Conservation (phyloP, 768 basidiomycete species). For the Hygrocybe punicea region DNA sequence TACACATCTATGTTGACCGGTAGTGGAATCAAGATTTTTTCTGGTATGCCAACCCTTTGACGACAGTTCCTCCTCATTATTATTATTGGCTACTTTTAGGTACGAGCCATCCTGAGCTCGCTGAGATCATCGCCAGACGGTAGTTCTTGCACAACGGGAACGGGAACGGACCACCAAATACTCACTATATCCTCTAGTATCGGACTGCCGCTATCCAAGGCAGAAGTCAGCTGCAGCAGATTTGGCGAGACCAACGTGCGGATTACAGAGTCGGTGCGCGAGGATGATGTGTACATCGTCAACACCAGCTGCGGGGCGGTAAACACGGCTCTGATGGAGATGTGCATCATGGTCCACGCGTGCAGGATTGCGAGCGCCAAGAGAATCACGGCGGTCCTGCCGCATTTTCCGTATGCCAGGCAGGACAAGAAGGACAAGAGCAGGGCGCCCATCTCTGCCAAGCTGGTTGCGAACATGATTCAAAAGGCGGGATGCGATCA, state of each 20-base stretch:
- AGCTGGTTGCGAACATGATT: constrained; percentile 97
- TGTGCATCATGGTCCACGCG: constrained; percentile 98
- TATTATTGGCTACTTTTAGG: constrained; percentile 45
- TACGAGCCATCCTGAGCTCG: constrained; percentile 93
- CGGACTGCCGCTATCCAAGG: constrained; percentile 83
- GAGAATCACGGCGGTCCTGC: constrained; percentile 97
- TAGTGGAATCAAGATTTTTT: constrained; percentile 56
- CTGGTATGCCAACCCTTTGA: constrained; percentile 36
- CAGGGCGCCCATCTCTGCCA: constrained; percentile 94
- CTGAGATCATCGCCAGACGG: constrained; percentile 91
- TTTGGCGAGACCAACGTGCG: constrained; percentile 91
- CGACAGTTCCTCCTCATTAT: constrained; percentile 6
- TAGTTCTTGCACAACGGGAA: constrained; percentile 42
- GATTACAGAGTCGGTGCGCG: constrained; percentile 92
- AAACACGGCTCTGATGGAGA: constrained; percentile 95
- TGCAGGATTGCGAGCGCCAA: constrained; percentile 99
- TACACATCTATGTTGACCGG: constrained; percentile 47
- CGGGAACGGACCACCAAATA: constrained; percentile 28
- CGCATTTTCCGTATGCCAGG: constrained; percentile 93
- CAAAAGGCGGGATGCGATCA: constrained; percentile 92
- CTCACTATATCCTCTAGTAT: constrained; percentile 51
- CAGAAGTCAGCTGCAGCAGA: constrained; percentile 82
- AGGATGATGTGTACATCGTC: constrained; percentile 98
- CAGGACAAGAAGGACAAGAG: constrained; percentile 99
- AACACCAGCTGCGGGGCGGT: constrained; percentile 85